Evolutionary conservation across 495 filamentous ascomycete genomes (phyloP), one percentile per base, ranked within the genome.

Genomic region (Tirmania nivea): DNA sequence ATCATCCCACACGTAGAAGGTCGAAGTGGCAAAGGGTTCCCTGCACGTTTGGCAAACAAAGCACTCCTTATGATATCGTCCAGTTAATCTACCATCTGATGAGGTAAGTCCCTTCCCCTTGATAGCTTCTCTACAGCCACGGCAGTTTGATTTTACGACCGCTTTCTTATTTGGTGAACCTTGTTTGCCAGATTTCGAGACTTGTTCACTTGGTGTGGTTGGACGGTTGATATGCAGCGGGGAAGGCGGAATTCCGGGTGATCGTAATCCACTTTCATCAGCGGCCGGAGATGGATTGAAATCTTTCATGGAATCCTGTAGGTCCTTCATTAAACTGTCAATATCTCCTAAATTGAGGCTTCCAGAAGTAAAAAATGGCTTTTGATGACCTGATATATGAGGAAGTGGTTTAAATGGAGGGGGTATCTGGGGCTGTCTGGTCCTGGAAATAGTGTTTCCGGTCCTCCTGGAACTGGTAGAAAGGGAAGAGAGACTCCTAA

Each of bases 1-100:
- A 66, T 97, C 84, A 58, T 83, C 69, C 36, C 85, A 69, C 37
- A 97, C 87, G 67, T 97, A 97, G 61, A 97, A 97, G 52, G 90
- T 88, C 1, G 84, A 74, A 0, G 88, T 89, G 48, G 78, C 71
- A 61, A 97, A 97, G 2, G 88, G 83, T 21, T 76, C 74, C 11
- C 69, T 68, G 70, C 90, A 97, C 8, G 83, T 85, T 3, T 76
- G 77, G 71, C 90, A 97, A 5, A 89, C 84, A 65, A 97, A 96
- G 62, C 90, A 97, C 12, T 79, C 73, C 59, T 88, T 87, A 67
- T 97, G 90, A 61, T 94, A 97, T 36, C 86, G 79, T 0, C 90
- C 90, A 2, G 88, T 93, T 5, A 97, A 73, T 48, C 89, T 82
- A 19, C 92, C 92, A 57, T 95, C 90, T 1, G 88, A 87, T 12